Evolutionary conservation across 306 rosid species (phyloP), one percentile per base, ranked within the genome.

Genomic region (Phaseolus lunatus): DNA sequence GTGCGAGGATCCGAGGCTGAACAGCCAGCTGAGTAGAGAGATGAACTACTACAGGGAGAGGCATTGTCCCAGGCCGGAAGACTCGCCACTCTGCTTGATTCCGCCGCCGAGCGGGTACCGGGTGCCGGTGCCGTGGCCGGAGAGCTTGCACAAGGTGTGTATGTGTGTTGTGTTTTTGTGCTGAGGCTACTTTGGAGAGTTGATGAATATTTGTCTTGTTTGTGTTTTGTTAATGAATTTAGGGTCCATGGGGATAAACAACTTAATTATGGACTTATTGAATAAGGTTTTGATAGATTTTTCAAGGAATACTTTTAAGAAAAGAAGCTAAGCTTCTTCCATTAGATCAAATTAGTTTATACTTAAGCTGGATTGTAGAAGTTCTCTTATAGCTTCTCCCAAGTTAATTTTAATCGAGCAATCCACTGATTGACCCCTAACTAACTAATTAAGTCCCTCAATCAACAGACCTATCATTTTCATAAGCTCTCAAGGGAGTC

Each of bases 101-200:
- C 95, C 97, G 4, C 89, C 90, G 29, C 98, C 98, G 3, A 79
- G 63, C 1, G 97, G 95, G 10, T 95, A 95, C 72, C 85, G 75
- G 82, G 78, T 95, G 62, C 89, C 98, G 24, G 98, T 95, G 11
- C 92, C 49, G 62, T 95, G 98, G 98, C 96, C 97, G 0, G 89
- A 90, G 80, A 92, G 98, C 86, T 88, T 95, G 96, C 89, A 87
- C 76, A 95, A 90, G 98, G 98, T 94, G 59, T 43, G 98, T 94
- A 50, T 76, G 57, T 76, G 7, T 78, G 1, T 52, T 77, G 3
- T 22, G 64, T 44, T 72, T 20, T 77, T 47, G 23, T 37, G 62
- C 24, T 19, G 31, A 37, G 78, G 15, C 61, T 35, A 13, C 18
- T 18, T 2, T 20, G 47, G 48, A 66, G 27, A 72, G 56, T 74